Evolutionary conservation across 2,329 filamentous ascomycete species (phyloP).

Genomic region (Fusarium sp.): DNA sequence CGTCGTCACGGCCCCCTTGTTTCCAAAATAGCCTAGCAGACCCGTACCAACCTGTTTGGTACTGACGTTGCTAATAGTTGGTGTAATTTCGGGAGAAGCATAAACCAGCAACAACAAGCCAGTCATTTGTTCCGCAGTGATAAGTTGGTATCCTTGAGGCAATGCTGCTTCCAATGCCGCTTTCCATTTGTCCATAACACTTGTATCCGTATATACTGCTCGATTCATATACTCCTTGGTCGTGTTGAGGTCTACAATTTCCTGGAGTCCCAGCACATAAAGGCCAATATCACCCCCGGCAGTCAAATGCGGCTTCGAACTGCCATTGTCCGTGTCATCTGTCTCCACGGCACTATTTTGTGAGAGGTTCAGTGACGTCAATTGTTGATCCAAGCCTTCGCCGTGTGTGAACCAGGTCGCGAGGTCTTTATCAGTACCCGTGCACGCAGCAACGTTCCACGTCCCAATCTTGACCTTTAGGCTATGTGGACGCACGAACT

Average conservation of each 20-base stretch:
- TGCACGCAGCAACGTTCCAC: conserved; percentile 92
- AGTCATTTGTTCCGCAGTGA: conserved; percentile 85
- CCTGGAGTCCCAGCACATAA: conserved; percentile 90
- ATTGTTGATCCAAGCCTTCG: conserved; percentile 71
- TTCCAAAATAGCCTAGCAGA: conserved; percentile 91
- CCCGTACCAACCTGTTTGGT: conserved; percentile 88
- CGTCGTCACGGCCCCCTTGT: conserved; percentile 89
- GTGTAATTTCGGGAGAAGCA: conserved; percentile 78
- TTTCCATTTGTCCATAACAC: conserved; percentile 81
- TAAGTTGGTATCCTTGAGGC: conserved; percentile 77
- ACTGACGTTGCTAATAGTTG: conserved; percentile 82
- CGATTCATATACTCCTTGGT: conserved; percentile 79
- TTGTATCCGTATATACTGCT: conserved; percentile 74
- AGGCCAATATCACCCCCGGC: conserved; percentile 79
- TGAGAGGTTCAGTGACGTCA: conserved; percentile 64
- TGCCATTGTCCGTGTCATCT: conserved; percentile 46
- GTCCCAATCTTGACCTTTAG: conserved; percentile 90
- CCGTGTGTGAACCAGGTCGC: conserved; percentile 87
- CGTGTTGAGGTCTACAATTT: conserved; percentile 86
- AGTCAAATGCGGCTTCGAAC: conserved; percentile 53
- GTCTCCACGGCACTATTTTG: conserved; percentile 49
- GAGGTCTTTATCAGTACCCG: conserved; percentile 87
- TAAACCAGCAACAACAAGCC: conserved; percentile 87
- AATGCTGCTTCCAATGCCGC: conserved; percentile 76
- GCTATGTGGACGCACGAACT: conserved; percentile 79